Percentiles rank a stretch among this genome's conserved stretches.
phyloP scores from a whole-genome alignment of 176 grass and related monocot species.

The Areca catechu region DNA sequence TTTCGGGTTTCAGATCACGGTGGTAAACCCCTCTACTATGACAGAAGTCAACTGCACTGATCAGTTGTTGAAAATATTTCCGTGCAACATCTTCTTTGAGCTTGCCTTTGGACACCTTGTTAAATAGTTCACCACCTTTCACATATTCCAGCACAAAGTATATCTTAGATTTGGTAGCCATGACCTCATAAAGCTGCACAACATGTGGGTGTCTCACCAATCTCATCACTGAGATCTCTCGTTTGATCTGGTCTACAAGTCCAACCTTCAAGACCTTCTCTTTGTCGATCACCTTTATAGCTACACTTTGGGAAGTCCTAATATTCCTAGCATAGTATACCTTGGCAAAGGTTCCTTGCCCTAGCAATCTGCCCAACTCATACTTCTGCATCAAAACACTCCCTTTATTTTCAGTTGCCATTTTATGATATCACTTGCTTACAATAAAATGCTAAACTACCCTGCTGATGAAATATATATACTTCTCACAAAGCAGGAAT shows the following conservation, averaged over 20 bases:
- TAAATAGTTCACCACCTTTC: slow-evolving; percentile 72
- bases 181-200: slow-evolving; percentile 83
- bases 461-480: background rate
- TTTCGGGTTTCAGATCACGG: slow-evolving; percentile 82
- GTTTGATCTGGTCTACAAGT: slow-evolving; percentile 68
- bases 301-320: slow-evolving; percentile 53
- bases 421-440: slow-evolving; percentile 15
- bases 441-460: background rate
- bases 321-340: slow-evolving; percentile 66
- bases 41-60: slow-evolving; percentile 76
- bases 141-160: slow-evolving; percentile 88
- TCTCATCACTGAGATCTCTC: slow-evolving; percentile 85
- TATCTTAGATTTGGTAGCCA: slow-evolving; percentile 90
- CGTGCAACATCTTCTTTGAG: slow-evolving; percentile 67
- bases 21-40: slow-evolving; percentile 79
- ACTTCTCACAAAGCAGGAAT: background rate
- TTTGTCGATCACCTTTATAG: slow-evolving; percentile 92
- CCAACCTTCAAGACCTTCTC: slow-evolving; percentile 73
- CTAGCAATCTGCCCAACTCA: slow-evolving; percentile 73
- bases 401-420: slow-evolving; percentile 50
- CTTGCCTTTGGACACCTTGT: slow-evolving; percentile 63
- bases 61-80: slow-evolving; percentile 87
- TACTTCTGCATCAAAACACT: slow-evolving; percentile 64
- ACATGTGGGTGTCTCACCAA: slow-evolving; percentile 75
- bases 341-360: slow-evolving; percentile 91